Base-by-base conservation (phyloP, 2,329 filamentous ascomycete species). In the Cercospora sp. region DNA sequence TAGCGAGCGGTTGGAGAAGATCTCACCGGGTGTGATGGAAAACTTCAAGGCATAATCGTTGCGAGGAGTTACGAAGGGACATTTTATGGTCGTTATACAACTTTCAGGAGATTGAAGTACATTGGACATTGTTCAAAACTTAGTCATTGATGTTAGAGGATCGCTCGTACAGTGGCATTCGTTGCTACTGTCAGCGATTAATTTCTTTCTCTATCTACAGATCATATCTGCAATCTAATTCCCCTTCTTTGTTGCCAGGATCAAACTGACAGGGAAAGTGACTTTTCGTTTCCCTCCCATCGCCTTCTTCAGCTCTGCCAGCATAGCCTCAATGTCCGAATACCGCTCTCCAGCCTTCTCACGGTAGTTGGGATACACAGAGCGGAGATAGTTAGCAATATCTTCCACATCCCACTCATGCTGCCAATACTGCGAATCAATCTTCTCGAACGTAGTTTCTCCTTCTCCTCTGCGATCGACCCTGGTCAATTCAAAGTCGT, bases 1-100 rank as follows among this genome's bases (percentile, higher is more conserved):
- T 70, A 64, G 66, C 1, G 71, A 58, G 10, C 78, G 75, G 53
- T 66, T 82, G 67, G 79, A 82, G 66, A 64, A 36, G 0, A 79
- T 80, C n/a, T 58, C 68, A 18, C 70, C 73, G 13, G 73, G 73
- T 10, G 63, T 72, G 23, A 64, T 63, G 6, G 42, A 66, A 39
- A 45, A 45, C n/a, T 45, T 45, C 45, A 51, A 51, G 20, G 45
- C 45, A 20, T 23, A 10, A 12, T 4, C 33, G 10, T 5, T 13
- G 33, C 33, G 33, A 36, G 5, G 12, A 36, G 10, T 36, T 18
- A 23, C 10, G 18, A 23, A 20, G 18, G 10, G 23, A 10, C 8
- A 10, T 26, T 18, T 18, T 5, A 12, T 36, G 12, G 12, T 36
- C 10, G 12, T 36, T 13, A 36, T 36, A 36, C 33, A 36, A 36